Percentiles rank a stretch among this genome's conserved stretches.
Evolutionary conservation across 2,329 filamentous ascomycete genomes (phyloP).

Genomic region (Neonectria punicea): DNA sequence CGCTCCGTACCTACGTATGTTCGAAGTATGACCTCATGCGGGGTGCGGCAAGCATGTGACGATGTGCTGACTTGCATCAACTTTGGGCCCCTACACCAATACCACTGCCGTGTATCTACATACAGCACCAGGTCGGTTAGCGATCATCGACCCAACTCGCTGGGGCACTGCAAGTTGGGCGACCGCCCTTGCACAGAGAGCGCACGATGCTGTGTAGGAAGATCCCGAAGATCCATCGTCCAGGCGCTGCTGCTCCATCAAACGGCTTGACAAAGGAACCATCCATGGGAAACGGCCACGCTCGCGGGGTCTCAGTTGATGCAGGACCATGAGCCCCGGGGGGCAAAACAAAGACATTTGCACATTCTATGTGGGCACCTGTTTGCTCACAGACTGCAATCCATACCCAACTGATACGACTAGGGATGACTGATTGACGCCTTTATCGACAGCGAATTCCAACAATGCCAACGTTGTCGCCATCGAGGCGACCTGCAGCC

Average conservation of each 20-base stretch:
- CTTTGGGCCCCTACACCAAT: background rate
- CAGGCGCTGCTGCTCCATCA: conserved; percentile 8
- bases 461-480: conserved; percentile 1
- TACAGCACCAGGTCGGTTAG: no score
- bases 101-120: background rate
- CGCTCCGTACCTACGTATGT: background rate
- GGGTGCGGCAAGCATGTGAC: background rate
- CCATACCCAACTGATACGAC: background rate
- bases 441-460: background rate
- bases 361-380: background rate
- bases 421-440: background rate
- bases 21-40: background rate
- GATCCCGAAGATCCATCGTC: background rate
- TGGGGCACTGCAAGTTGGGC: conserved; percentile 1
- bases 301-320: background rate
- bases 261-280: conserved; percentile 17
- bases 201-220: conserved; percentile 3
- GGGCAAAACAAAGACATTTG: background rate
- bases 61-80: background rate
- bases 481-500: conserved; percentile 2
- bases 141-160: no score
- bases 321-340: background rate
- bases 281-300: background rate
- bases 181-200: conserved; percentile 18
- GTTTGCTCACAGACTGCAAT: background rate